Base-by-base conservation (phyloP, 2,329 filamentous ascomycete species). In the Stylonectria norvegica region DNA sequence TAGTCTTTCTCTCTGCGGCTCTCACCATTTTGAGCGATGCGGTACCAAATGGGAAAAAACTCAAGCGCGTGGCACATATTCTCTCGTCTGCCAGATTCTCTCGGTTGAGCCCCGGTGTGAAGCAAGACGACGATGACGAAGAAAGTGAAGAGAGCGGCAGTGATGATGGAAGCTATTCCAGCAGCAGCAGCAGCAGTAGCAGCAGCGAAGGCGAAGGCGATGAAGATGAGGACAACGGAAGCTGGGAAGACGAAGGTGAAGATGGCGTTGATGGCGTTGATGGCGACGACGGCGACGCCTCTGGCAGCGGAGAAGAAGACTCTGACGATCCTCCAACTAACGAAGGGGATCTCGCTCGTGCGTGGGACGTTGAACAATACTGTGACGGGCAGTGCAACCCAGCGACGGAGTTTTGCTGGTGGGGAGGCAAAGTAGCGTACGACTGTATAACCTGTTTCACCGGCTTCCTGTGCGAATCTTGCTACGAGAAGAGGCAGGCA, bases 11-110 rank as follows among this genome's bases (percentile, higher is more conserved):
- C 3, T 44, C 48, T 1, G 34, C 39, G 8, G 43, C 52, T 1
- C 40, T 60, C 1, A 34, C 22, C 2, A 39, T 56, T 10, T 36
- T 59, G 12, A 39, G 49, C 15, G 38, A 42, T 4, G 35, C 41
- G 2, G 10, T 49, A 5, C 40, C 36, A 5, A 37, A 47, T 1
- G 43, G 43, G 1, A 36, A 50, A 4, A 43, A 45, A 14, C 40
- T 60, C 2, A 18, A 34, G 3, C 34, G 40, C 10, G 36, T 47
- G 31, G 49, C 56, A 1, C 42, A 45, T 1, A 56, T 61, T 14
- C 40, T 58, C 2, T 27, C 45, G 0, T 60, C 58, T 1, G 56
- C 56, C 4, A 35, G 47, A 14, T 60, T 61, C 29, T 58, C 45
- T 5, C 40, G 38, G 1, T 29, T 61, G 1, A 44, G 48, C 14